A percentile compares a stretch with the other conserved stretches of the same genome.
Evolutionary conservation across 306 rosid species (phyloP).

Genomic region (Begonia peltatifolia): DNA sequence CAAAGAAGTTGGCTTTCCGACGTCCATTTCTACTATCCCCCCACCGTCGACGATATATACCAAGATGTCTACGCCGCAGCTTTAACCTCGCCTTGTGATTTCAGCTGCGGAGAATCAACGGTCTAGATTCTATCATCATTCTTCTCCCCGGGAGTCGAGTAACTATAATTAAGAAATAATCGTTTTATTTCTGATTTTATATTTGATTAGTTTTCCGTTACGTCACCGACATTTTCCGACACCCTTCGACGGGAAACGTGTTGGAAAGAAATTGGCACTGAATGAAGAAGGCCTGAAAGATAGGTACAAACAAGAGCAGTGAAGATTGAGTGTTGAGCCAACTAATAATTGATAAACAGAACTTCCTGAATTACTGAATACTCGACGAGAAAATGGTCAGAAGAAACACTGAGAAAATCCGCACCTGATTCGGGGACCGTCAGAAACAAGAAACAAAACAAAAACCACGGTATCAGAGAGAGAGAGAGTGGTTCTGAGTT

Average conservation of each 20-base stretch:
- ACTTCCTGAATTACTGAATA: constrained; percentile 32
- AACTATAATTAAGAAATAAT: too few species aligned
- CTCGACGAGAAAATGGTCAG: constrained; percentile 24
- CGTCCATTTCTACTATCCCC: too few species aligned
- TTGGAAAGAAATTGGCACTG: constrained; percentile 50
- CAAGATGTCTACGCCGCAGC: too few species aligned
- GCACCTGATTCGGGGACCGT: constrained; percentile 18
- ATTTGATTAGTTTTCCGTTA: too few species aligned
- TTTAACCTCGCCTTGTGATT: too few species aligned
- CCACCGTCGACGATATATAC: too few species aligned
- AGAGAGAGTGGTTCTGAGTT: constrained; percentile 24
- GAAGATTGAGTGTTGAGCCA: constrained; percentile 38
- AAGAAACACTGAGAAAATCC: constrained; percentile 34
- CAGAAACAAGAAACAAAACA: background rate
- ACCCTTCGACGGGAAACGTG: too few species aligned
- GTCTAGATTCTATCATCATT: too few species aligned
- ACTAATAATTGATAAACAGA: constrained; percentile 40
- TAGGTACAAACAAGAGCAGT: constrained; percentile 44
- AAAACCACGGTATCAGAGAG: background rate
- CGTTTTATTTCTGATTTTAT: too few species aligned
- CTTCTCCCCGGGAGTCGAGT: too few species aligned
- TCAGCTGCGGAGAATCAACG: too few species aligned
- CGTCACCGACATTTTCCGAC: constrained; percentile 2
- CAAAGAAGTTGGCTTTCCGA: too few species aligned
- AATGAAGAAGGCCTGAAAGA: constrained; percentile 49